phyloP scores from a whole-genome alignment of 495 filamentous ascomycete genomes.

The Cenococcum geophilum region DNA sequence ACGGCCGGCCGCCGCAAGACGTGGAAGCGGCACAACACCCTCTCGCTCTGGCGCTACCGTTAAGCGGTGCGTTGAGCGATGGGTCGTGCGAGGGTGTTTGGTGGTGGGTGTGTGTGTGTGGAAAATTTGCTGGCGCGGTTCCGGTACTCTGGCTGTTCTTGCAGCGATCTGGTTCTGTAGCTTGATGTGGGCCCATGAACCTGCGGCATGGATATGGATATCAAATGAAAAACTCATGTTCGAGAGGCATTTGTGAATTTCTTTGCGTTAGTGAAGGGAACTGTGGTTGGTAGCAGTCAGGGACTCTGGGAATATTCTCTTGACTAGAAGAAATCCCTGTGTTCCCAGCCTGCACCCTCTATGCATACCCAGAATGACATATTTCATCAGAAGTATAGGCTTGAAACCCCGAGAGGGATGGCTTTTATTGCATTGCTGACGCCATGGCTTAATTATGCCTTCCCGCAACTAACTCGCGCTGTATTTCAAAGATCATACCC shows the following conservation, averaged over 20 bases:
- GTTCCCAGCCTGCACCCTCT: too few species aligned
- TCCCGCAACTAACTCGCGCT: too few species aligned
- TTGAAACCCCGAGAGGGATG: too few species aligned
- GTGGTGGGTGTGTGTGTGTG: slow-evolving; percentile 10
- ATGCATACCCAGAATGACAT: too few species aligned
- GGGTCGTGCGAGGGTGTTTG: background rate
- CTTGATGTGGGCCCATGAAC: too few species aligned
- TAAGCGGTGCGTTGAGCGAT: slow-evolving; percentile 34
- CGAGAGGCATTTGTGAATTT: background rate
- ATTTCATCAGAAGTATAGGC: too few species aligned
- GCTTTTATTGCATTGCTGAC: too few species aligned
- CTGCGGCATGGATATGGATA: too few species aligned
- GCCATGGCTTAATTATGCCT: too few species aligned
- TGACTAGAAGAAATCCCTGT: background rate
- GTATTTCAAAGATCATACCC: too few species aligned
- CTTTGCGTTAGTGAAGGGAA: background rate
- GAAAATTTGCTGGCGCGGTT: background rate
- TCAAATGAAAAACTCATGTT: too few species aligned
- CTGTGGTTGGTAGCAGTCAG: background rate
- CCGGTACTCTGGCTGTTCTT: background rate
- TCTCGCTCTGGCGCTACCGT: slow-evolving; percentile 84
- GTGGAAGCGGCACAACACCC: slow-evolving; percentile 99
- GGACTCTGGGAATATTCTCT: background rate
- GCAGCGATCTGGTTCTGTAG: too few species aligned
- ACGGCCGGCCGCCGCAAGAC: slow-evolving; percentile 91